Evolutionary conservation across 345 rosid genomes (phyloP).

Genomic region (Mallotus nudiflorus): DNA sequence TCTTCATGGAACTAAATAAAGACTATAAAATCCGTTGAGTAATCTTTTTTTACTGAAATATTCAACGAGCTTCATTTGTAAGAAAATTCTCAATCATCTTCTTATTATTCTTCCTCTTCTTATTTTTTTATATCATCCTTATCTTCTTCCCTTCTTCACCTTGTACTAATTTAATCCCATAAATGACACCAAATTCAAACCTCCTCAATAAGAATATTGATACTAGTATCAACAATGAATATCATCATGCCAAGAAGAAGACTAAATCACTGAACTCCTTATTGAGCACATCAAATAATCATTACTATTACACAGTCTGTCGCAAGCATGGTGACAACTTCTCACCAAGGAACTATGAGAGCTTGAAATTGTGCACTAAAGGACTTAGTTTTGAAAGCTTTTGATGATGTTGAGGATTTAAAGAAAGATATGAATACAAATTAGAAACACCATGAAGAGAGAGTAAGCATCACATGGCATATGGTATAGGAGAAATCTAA

Average conservation of each 20-base stretch:
- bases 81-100: constrained; percentile 31
- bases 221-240: neutral
- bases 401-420: constrained; percentile 58
- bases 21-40: constrained; percentile 31
- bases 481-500: constrained; percentile 4
- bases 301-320: constrained; percentile 12
- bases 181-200: neutral
- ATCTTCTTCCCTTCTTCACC: constrained; percentile 25
- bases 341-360: constrained; percentile 42
- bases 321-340: constrained; percentile 41
- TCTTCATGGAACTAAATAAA: constrained; percentile 65
- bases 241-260: constrained; percentile 21
- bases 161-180: constrained; percentile 13
- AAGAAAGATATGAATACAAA: constrained; percentile 36
- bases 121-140: neutral
- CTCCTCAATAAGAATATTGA: constrained; percentile 14
- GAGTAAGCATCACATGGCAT: constrained; percentile 18
- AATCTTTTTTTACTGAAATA: constrained; percentile 59
- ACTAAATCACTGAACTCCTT: constrained; percentile 9
- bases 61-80: constrained; percentile 75
- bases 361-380: constrained; percentile 83
- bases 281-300: constrained; percentile 12
- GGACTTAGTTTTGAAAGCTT: constrained; percentile 90
- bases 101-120: constrained; percentile 1
- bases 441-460: constrained; percentile 27